Percentiles rank a stretch among this genome's conserved stretches.
These are phyloP conservation scores for Ammopiptanthus mongolicus DNA, from an alignment of 306 rosid species.

Conservation along the genomic window DNA sequence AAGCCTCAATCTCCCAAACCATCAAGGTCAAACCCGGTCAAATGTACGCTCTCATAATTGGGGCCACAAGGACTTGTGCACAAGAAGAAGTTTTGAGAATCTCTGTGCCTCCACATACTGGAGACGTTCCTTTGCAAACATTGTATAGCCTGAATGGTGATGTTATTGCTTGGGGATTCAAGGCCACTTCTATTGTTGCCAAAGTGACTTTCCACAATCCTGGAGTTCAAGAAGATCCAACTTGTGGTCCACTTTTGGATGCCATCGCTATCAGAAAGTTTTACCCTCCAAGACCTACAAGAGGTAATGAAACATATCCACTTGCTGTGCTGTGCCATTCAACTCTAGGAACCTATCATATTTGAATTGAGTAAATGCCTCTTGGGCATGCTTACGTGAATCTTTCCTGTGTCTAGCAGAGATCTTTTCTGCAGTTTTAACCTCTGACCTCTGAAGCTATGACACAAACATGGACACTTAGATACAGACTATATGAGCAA, in stretches of 20 bases:
- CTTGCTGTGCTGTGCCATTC: not conserved
- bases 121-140: conserved; percentile 89
- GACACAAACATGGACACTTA: no score
- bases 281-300: conserved; percentile 45
- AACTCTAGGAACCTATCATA: not conserved
- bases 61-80: conserved; percentile 95
- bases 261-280: conserved; percentile 83
- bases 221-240: conserved; percentile 85
- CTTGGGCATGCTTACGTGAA: not conserved
- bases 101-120: conserved; percentile 59
- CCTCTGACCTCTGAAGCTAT: no score
- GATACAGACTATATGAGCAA: no score
- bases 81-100: conserved; percentile 91
- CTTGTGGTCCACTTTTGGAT: conserved; percentile 93
- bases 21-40: conserved; percentile 63
- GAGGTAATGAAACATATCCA: conserved; percentile 39
- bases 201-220: conserved; percentile 80
- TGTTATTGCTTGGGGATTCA: conserved; percentile 76
- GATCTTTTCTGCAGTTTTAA: not conserved
- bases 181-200: conserved; percentile 36
- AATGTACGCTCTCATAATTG: conserved; percentile 67
- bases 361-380: not conserved
- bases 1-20: conserved; percentile 80
- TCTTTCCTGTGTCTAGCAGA: not conserved
- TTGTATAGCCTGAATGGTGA: conserved; percentile 77